Conservation (phyloP, 164 flowering plant genomes). For the Platanus orientalis region DNA sequence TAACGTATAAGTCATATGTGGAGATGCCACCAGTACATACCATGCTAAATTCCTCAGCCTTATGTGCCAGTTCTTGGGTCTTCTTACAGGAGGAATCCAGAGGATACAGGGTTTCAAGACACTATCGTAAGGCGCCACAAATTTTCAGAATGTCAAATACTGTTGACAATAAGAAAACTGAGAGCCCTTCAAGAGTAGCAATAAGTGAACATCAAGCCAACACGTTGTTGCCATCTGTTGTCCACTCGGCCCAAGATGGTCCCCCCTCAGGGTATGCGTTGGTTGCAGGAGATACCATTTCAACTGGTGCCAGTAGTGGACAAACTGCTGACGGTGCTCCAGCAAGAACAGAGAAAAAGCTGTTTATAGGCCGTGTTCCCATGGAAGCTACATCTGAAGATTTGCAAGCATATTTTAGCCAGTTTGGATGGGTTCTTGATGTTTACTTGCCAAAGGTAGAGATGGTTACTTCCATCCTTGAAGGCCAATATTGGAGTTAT, state of each 20-base stretch:
- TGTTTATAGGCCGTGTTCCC: conserved; percentile 22
- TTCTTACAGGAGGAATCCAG: conserved; percentile 18
- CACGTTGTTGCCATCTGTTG: conserved; percentile 2
- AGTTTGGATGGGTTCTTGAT: conserved; percentile 22
- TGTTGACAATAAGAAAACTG: conserved; percentile 4
- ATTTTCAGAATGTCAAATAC: not conserved
- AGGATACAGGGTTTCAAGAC: conserved; percentile 12
- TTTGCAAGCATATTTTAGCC: conserved; percentile 23
- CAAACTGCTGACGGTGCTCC: conserved; percentile 12
- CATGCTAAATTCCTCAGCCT: not conserved
- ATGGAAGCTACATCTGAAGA: conserved; percentile 23
- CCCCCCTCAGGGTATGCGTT: conserved; percentile 1
- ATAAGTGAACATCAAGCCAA: conserved; percentile 9
- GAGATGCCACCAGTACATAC: no score
- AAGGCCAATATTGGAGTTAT: not conserved
- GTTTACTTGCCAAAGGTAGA: conserved; percentile 23
- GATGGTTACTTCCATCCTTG: not conserved
- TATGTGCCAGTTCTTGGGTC: not conserved
- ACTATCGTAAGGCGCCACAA: conserved; percentile 10
- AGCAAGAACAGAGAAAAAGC: conserved; percentile 11
- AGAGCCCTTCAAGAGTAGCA: conserved; percentile 2
- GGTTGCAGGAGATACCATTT: conserved; percentile 14
- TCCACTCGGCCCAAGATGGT: conserved; percentile 6
- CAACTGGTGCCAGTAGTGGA: not conserved
- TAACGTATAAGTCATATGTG: no score